Base-by-base conservation (phyloP, 352 stramenopile species). In the Phytophthora vignae region DNA sequence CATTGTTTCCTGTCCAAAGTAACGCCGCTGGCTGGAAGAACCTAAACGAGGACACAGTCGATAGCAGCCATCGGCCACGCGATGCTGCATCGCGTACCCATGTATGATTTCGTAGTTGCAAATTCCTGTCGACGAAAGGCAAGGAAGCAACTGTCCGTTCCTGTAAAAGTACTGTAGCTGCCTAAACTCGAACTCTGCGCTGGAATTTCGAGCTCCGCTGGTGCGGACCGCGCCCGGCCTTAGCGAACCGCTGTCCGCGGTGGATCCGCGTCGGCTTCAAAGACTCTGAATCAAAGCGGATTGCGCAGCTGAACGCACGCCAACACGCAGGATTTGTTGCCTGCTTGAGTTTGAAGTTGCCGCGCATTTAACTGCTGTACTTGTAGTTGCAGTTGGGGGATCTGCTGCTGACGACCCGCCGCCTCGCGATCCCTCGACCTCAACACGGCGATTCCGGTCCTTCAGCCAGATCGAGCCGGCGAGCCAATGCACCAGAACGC, bases 341-440 rank as follows among this genome's bases (percentile, higher is more conserved):
- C 54, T 53, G 55, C 62, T 4, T 14, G 25, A 19, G 49, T 56
- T 71, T 71, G 55, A 71, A 71, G 36, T 64, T 71, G 64, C 64
- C 54, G n/a, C n/a, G 46, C 12, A 25, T 33, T 38, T 36, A 48
- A 54, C 17, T 17, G 46, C 46, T 40, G 36, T 42, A 14, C 36
- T 42, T 42, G 36, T 54, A 19, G 31, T 70, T 70, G 64, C 64
- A 72, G 38, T 46, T 67, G 57, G 14, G 64, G 49, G 65, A 72
- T 72, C 55, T 66, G 55, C 3, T 22, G 14, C 22, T 62, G 36
- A 52, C 38, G 55, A 52, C 25, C 21, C 46, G 46, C 15, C 21
- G 14, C 29, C 19, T 27, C 11, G 46, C n/a, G n/a, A 54, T 50
- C n/a, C 5, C n/a, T n/a, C 11, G 40, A n/a, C 22, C 12, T 22